Evolutionary conservation across 345 rosid species (phyloP).

Genomic region (Isatis tinctoria): DNA sequence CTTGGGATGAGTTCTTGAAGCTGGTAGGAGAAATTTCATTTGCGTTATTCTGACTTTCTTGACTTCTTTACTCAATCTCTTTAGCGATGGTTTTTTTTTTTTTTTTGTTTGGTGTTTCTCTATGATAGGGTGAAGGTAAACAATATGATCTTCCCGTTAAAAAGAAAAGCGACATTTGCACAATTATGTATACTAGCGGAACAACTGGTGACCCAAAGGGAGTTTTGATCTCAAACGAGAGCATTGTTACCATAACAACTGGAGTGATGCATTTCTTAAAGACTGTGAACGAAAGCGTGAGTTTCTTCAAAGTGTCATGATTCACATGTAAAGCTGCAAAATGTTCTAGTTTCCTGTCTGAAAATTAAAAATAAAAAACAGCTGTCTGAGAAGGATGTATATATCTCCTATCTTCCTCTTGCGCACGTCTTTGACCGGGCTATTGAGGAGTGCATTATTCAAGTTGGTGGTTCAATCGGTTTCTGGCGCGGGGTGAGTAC

Average conservation of each 20-base stretch:
- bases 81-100: background rate
- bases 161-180: conserved; percentile 72
- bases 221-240: conserved; percentile 83
- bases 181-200: conserved; percentile 99
- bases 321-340: background rate
- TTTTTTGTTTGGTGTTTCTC: background rate
- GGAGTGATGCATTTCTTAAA: conserved; percentile 61
- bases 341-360: background rate
- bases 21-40: conserved; percentile 39
- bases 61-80: background rate
- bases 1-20: conserved; percentile 78
- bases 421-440: conserved; percentile 95
- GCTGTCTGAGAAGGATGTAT: conserved; percentile 54
- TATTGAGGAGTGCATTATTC: conserved; percentile 78
- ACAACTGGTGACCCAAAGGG: conserved; percentile 99
- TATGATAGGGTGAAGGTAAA: conserved; percentile 58
- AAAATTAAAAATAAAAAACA: background rate
- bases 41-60: background rate
- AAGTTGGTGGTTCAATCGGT: conserved; percentile 79
- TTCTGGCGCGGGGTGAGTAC: conserved; percentile 95
- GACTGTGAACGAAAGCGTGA: conserved; percentile 61
- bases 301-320: background rate
- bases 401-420: conserved; percentile 92
- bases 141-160: conserved; percentile 71
- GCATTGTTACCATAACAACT: conserved; percentile 70